Conservation (phyloP, 2,329 filamentous ascomycete genomes). For the Emergomyces pasteurianus region DNA sequence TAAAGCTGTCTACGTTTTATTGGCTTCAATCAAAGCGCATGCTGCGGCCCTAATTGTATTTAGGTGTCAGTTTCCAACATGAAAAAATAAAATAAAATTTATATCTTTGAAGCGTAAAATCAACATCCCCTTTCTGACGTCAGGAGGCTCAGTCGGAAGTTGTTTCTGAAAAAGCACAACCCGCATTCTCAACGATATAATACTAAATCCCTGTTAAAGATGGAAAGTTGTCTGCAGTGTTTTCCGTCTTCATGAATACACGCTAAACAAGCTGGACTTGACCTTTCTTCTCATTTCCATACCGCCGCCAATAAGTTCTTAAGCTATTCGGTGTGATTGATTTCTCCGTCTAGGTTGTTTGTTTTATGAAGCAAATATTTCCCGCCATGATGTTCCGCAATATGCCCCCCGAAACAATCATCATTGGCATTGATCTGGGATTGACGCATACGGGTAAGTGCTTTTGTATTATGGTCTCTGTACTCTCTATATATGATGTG, state of each 20-base stretch:
- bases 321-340: background rate
- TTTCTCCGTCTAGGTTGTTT: background rate
- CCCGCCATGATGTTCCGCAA: background rate
- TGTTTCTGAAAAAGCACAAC: background rate
- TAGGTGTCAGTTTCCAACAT: background rate
- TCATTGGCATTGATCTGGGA: constrained; percentile 2
- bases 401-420: background rate
- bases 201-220: background rate
- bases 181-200: background rate
- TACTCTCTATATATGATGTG: background rate
- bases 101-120: background rate
- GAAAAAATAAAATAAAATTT: no score
- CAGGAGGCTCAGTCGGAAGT: background rate
- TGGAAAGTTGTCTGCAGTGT: background rate
- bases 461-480: background rate
- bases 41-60: background rate
- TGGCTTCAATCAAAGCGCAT: background rate
- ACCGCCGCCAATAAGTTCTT: background rate
- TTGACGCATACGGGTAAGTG: constrained; percentile 1
- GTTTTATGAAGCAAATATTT: background rate
- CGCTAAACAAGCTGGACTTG: background rate
- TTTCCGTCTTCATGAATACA: background rate
- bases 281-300: background rate
- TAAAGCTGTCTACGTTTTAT: background rate
- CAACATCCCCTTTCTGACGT: background rate